Percentiles rank a stretch among this genome's conserved stretches.
phyloP scores from a whole-genome alignment of 352 stramenopile species.

The Pythium biforme region DNA sequence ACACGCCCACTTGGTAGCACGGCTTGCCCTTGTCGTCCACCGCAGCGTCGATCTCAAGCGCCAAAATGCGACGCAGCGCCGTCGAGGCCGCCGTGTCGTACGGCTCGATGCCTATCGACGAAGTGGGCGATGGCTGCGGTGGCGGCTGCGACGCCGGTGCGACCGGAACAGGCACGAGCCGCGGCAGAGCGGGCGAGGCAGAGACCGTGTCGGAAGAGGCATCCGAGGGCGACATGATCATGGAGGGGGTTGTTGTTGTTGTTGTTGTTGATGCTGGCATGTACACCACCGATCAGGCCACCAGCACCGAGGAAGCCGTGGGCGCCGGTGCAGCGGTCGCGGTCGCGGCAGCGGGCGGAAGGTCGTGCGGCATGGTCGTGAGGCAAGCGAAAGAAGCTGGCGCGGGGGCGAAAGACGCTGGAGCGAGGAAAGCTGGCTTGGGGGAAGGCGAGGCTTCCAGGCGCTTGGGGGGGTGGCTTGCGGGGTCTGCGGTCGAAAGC shows the following conservation, averaged over 20 bases:
- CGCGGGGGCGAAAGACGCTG: background rate
- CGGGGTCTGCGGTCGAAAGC: background rate
- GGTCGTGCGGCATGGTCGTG: slow-evolving; percentile 4
- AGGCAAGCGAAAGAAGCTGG: background rate
- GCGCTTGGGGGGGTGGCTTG: background rate
- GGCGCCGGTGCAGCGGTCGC: background rate
- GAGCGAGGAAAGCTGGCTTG: background rate
- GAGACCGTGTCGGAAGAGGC: background rate
- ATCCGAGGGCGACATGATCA: background rate
- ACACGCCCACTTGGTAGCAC: slow-evolving; percentile 6
- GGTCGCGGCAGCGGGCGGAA: background rate
- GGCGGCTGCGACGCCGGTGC: too few species aligned
- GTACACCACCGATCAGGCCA: slow-evolving; percentile 2
- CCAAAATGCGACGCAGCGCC: background rate
- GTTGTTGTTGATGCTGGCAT: slow-evolving; percentile 12
- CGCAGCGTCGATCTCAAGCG: background rate
- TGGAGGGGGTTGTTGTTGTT: slow-evolving; percentile 6
- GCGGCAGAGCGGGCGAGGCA: background rate
- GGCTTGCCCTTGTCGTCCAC: background rate
- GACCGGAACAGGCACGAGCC: slow-evolving; percentile 5
- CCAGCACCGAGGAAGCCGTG: background rate
- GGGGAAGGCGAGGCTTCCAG: background rate
- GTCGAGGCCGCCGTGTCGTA: background rate
- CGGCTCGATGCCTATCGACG: background rate
- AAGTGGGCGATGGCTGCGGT: background rate